Percentiles rank a stretch among this genome's conserved stretches.
These are phyloP conservation scores for Sporodiniella umbellata DNA, from an alignment of 371 early-diverging fungal genomes.

Conservation along the genomic window DNA sequence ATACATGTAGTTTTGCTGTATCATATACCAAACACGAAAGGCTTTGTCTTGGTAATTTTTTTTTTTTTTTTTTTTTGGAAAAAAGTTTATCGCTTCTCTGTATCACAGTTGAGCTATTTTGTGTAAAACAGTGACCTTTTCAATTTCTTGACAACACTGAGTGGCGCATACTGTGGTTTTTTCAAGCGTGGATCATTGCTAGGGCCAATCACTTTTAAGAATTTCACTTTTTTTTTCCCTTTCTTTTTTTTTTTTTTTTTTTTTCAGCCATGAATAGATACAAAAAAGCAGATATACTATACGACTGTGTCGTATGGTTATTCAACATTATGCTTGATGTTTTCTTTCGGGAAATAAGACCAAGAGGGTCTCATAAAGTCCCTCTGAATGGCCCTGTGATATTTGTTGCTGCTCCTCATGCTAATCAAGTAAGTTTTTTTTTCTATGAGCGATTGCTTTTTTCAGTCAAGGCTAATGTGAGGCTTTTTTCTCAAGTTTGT, in stretches of 20 bases:
- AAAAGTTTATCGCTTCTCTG: too few relatives aligned
- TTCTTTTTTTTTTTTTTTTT: not conserved
- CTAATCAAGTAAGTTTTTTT: constrained; percentile 81
- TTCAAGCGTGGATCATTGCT: not conserved
- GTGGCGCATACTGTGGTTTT: not conserved
- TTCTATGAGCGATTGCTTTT: too few relatives aligned
- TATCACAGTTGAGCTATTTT: too few relatives aligned
- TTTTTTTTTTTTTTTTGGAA: too few relatives aligned
- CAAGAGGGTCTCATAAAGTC: constrained; percentile 84
- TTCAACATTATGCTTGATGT: constrained; percentile 69
- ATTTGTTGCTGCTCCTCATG: constrained; percentile 95
- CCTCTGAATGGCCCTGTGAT: constrained; percentile 87
- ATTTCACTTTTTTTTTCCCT: not conserved
- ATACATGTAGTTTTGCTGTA: too few relatives aligned
- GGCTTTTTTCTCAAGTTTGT: constrained; percentile 91
- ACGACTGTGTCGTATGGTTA: constrained; percentile 46
- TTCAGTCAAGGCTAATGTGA: too few relatives aligned
- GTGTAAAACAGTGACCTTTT: too few relatives aligned
- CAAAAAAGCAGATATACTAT: constrained; percentile 17
- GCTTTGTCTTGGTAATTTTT: too few relatives aligned
- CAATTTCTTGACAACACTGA: too few relatives aligned
- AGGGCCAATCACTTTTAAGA: not conserved
- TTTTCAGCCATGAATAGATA: not conserved
- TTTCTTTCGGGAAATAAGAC: constrained; percentile 88
- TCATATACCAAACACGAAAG: too few relatives aligned